phyloP scores from a whole-genome alignment of 2,329 filamentous ascomycete genomes.

The Coniochaeta ligniaria region DNA sequence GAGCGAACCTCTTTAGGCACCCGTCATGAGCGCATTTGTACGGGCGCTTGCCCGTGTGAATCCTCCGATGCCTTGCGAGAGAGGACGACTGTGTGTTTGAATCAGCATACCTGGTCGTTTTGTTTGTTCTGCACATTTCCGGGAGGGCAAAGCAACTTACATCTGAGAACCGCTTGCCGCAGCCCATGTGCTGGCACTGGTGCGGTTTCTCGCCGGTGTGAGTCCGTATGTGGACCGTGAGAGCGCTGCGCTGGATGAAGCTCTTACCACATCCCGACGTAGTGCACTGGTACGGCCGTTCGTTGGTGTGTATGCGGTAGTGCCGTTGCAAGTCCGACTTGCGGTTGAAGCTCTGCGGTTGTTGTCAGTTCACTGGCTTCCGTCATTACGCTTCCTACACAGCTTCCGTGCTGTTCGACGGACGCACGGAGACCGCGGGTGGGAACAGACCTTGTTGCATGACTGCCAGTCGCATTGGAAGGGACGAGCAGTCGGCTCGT shows the following conservation, averaged over 20 bases:
- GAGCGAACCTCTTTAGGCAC: constrained; percentile 50
- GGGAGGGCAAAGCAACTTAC: constrained; percentile 35
- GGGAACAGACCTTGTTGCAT: constrained; percentile 49
- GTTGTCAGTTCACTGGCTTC: background rate
- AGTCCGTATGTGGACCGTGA: constrained; percentile 64
- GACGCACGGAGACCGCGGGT: background rate
- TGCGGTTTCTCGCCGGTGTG: constrained; percentile 69
- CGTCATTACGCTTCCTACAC: background rate
- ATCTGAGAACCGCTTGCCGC: constrained; percentile 64
- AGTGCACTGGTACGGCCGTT: constrained; percentile 57
- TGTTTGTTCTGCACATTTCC: background rate
- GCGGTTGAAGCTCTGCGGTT: constrained; percentile 63
- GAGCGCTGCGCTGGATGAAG: constrained; percentile 63
- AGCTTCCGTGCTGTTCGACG: background rate
- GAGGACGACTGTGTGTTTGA: constrained; percentile 52
- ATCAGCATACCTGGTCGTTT: constrained; percentile 20
- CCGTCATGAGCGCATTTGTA: constrained; percentile 56
- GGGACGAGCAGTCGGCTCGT: constrained; percentile 54
- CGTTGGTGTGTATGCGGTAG: constrained; percentile 66
- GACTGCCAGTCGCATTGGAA: constrained; percentile 58
- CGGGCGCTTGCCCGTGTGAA: constrained; percentile 60
- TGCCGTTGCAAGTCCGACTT: constrained; percentile 66
- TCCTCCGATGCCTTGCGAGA: constrained; percentile 56
- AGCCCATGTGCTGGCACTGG: constrained; percentile 57
- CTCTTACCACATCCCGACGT: constrained; percentile 58